Evolutionary conservation across 495 filamentous ascomycete species (phyloP).

Genomic region (Penicillium pancosmium): DNA sequence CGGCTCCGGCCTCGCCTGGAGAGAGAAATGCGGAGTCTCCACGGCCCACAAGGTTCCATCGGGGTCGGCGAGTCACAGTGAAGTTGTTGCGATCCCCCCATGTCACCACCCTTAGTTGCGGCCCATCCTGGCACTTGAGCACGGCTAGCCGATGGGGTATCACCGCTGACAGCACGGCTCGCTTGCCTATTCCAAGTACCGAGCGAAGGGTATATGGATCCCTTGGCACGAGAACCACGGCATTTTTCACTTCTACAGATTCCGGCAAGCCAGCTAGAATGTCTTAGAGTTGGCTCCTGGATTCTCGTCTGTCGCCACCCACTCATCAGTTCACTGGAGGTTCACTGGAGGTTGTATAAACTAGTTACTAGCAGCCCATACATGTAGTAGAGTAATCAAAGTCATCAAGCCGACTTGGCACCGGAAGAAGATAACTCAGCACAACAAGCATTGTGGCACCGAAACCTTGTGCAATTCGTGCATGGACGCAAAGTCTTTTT

Average conservation of each 20-base stretch:
- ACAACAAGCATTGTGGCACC: not conserved
- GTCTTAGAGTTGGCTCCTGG: not conserved
- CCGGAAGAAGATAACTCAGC: not conserved
- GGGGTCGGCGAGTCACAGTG: slow-evolving; percentile 20
- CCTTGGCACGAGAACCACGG: slow-evolving; percentile 14
- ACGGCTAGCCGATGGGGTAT: slow-evolving; percentile 25
- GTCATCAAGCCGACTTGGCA: not conserved
- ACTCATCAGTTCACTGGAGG: not conserved
- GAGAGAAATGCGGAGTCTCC: slow-evolving; percentile 30
- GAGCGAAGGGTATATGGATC: slow-evolving; percentile 4
- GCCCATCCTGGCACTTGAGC: slow-evolving; percentile 25
- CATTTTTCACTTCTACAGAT: slow-evolving; percentile 1
- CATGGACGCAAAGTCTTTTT: not conserved
- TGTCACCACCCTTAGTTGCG: slow-evolving; percentile 2
- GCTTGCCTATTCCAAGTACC: slow-evolving; percentile 22
- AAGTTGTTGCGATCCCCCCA: not conserved
- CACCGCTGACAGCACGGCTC: slow-evolving; percentile 5
- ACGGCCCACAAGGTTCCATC: slow-evolving; percentile 15
- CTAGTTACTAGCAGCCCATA: not conserved
- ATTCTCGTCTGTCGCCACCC: not conserved
- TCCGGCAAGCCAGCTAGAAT: not conserved
- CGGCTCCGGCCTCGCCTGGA: slow-evolving; percentile 17
- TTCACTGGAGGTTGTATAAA: not conserved
- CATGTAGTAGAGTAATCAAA: not conserved
- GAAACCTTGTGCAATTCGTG: not conserved